Percentiles rank a stretch among this genome's conserved stretches.
Evolutionary conservation across 2,329 filamentous ascomycete genomes (phyloP).

Genomic region (Uncinocarpus reesii): DNA sequence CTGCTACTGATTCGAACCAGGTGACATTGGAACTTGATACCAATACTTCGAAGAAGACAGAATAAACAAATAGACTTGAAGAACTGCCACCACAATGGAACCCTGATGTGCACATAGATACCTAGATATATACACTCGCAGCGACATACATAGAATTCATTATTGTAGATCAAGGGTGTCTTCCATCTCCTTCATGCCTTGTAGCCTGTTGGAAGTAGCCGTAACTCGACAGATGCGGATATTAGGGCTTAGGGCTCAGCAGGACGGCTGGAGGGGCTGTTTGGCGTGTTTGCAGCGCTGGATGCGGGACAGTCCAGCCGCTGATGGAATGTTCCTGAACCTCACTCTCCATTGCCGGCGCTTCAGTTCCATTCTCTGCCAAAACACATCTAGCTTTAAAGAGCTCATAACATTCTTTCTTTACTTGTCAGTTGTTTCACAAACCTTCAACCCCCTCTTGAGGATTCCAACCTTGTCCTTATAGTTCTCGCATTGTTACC

Average conservation of each 20-base stretch:
- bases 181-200: too few species aligned
- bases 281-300: constrained; percentile 18
- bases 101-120: not conserved
- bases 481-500: not conserved
- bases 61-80: not conserved
- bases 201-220: too few species aligned
- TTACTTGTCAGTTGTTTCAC: not conserved
- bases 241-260: constrained; percentile 15
- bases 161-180: too few species aligned
- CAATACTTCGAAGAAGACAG: constrained; percentile 22
- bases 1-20: constrained; percentile 13
- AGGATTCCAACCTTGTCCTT: not conserved
- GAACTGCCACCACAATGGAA: not conserved
- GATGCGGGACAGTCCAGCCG: constrained; percentile 6
- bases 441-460: not conserved
- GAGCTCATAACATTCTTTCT: not conserved
- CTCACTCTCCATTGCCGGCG: constrained; percentile 8
- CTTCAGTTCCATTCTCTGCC: not conserved
- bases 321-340: constrained; percentile 37
- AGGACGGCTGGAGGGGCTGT: constrained; percentile 12
- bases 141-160: too few species aligned
- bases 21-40: constrained; percentile 40
- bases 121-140: not conserved
- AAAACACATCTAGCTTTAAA: constrained; percentile 5
- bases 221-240: too few species aligned